Conservation (phyloP, 2,329 filamentous ascomycete genomes). For the Sporothrix phasma region DNA sequence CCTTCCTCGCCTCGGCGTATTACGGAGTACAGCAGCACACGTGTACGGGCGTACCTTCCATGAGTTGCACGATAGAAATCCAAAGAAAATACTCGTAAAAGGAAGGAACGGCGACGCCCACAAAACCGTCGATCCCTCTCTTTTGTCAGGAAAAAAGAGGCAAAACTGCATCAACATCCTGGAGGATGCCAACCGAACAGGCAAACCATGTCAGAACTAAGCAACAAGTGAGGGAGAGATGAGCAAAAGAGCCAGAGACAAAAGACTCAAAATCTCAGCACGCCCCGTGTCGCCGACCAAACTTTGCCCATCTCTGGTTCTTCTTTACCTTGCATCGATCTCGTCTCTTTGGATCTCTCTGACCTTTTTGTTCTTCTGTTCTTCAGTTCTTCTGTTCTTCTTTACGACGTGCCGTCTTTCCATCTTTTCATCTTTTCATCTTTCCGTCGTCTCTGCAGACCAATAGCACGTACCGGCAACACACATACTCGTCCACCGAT, state of each 20-base stretch:
- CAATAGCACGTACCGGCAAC: neutral
- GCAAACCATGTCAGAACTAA: too few species aligned
- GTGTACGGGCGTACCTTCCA: neutral
- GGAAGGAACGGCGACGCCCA: neutral
- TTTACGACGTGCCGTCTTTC: neutral
- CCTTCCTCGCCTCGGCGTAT: neutral
- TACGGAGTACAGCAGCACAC: neutral
- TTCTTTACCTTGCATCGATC: too few species aligned
- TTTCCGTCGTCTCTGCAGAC: neutral
- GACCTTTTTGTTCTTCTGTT: neutral
- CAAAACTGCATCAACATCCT: neutral
- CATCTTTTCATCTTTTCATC: neutral
- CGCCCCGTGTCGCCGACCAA: neutral
- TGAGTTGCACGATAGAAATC: neutral
- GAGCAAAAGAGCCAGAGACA: neutral
- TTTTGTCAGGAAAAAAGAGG: neutral
- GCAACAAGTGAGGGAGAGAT: too few species aligned
- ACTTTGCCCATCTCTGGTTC: neutral
- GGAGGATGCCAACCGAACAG: neutral
- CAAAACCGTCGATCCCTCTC: constrained; percentile 8
- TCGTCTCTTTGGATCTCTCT: neutral
- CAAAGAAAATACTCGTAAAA: neutral
- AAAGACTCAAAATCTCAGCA: neutral
- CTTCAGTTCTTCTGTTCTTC: neutral
- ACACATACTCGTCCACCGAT: neutral